A percentile compares a stretch with the other conserved stretches of the same genome.
Evolutionary conservation across 805 yeast species (phyloP).

Genomic region (Kluyveromyces wickerhamii): DNA sequence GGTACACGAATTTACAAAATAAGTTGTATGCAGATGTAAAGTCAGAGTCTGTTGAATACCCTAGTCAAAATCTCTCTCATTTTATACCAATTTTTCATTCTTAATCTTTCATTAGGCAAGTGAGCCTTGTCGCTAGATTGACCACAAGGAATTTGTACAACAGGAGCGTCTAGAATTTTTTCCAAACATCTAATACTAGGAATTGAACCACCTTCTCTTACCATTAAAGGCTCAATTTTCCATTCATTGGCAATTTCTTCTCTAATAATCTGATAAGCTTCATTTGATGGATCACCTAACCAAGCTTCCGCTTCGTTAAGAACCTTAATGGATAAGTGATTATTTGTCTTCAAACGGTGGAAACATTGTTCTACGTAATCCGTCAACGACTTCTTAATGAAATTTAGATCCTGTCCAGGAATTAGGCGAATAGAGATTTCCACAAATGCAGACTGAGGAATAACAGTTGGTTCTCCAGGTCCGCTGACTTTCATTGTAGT

Average conservation of each 20-base stretch:
- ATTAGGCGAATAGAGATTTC: conserved; percentile 78
- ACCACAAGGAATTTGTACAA: conserved; percentile 95
- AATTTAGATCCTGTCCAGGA: conserved; percentile 70
- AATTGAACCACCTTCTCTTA: conserved; percentile 95
- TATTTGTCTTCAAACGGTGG: conserved; percentile 44
- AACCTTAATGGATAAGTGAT: conserved; percentile 51
- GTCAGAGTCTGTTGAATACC: conserved; percentile 38
- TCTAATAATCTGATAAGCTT: conserved; percentile 59
- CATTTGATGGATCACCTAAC: conserved; percentile 80
- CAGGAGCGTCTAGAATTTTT: conserved; percentile 74
- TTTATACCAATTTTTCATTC: conserved; percentile 71
- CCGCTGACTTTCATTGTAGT: conserved; percentile 84
- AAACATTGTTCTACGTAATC: conserved; percentile 43
- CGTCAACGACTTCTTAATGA: conserved; percentile 45
- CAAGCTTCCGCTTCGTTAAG: conserved; percentile 92
- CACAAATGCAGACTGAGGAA: conserved; percentile 74
- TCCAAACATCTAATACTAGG: conserved; percentile 85
- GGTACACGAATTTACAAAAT: no score
- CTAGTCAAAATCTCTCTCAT: conserved; percentile 56
- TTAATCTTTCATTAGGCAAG: conserved; percentile 73
- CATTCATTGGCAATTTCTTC: conserved; percentile 61
- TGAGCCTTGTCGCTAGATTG: conserved; percentile 94
- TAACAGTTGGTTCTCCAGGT: conserved; percentile 82
- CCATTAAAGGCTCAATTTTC: conserved; percentile 74
- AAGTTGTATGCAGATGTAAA: no score